Evolutionary conservation across 2,329 filamentous ascomycete genomes (phyloP), one percentile per base, ranked within the genome.

Genomic region (Pyrenophora seminiperda): DNA sequence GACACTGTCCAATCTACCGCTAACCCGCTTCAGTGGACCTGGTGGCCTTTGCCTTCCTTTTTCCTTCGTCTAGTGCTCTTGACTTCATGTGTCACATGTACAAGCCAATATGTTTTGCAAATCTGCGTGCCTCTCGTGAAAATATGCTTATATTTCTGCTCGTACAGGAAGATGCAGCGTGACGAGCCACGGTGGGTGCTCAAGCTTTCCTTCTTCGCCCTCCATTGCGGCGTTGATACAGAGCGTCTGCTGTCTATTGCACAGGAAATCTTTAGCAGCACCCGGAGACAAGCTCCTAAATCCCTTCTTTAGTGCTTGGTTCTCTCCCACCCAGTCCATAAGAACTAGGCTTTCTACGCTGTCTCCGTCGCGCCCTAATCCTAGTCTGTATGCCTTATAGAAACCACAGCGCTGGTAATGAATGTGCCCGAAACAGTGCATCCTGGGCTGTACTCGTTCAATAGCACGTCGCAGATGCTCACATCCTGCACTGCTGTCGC

Each of bases 341-440:
- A 53, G 38, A 4, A 63, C 31, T 7, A 41, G 18, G 9, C 20
- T 5, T 11, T 52, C 53, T 3, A n/a, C 42, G 19, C 38, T 44
- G 4, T 33, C n/a, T 17, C 41, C 48, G 15, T 17, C 9, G 37
- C 37, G 1, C 57, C 43, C 11, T 57, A 60, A 77, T 2, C 47
- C 46, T 10, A 77, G 61, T 13, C 59, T 65, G 50, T 67, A 59
- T 4, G 56, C 58, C n/a, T 68, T 63, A 38, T 67, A 64, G 11
- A 32, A 4, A 74, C 80, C 55, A 78, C 76, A 63, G 37, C 27
- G 19, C 7, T 44, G 38, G 15, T 30, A n/a, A 30, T 85, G 82
- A 4, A 85, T 82, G 68, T 86, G 83, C 0, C 83, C 83, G 58
- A 85, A 87, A 54, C 81, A 81, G 61, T 84, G 81, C 14, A 86